Conservation (phyloP, 108 stramenopile species). For the Nannochloropsis salina region DNA sequence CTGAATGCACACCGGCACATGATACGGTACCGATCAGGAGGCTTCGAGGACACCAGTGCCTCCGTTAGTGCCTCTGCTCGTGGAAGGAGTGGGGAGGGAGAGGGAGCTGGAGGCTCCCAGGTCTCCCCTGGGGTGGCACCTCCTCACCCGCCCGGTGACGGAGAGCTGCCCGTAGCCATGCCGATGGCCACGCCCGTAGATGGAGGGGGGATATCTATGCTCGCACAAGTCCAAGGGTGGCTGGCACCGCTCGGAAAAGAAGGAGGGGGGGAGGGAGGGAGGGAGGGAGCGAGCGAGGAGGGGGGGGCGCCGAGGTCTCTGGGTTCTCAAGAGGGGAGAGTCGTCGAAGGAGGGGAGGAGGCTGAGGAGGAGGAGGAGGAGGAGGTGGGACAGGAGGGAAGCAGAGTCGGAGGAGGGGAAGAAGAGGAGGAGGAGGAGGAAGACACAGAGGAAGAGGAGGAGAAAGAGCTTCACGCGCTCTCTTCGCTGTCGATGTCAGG, state of each 20-base stretch:
- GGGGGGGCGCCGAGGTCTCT: not conserved
- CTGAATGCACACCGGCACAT: not conserved
- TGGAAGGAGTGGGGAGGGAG: not conserved
- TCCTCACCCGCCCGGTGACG: not conserved
- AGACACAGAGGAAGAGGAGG: not conserved
- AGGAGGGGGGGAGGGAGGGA: not conserved
- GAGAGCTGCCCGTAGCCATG: not conserved
- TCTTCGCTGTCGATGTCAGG: not conserved
- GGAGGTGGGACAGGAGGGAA: not conserved
- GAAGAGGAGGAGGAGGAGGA: not conserved
- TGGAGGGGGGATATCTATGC: not conserved
- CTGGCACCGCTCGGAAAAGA: not conserved
- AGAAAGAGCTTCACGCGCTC: too few relatives aligned
- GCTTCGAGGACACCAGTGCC: not conserved
- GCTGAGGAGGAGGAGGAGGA: not conserved
- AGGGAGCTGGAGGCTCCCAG: not conserved
- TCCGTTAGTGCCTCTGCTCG: not conserved
- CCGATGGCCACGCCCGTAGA: not conserved
- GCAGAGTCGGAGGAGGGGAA: not conserved
- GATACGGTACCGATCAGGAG: slow-evolving; percentile 10
- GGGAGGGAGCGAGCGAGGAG: not conserved
- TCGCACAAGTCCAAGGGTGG: not conserved
- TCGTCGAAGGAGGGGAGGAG: not conserved
- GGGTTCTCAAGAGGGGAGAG: not conserved
- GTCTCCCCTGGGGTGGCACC: not conserved